A percentile compares a stretch with the other conserved stretches of the same genome.
Conservation (phyloP, 768 basidiomycete species). For the Suillus plorans region DNA sequence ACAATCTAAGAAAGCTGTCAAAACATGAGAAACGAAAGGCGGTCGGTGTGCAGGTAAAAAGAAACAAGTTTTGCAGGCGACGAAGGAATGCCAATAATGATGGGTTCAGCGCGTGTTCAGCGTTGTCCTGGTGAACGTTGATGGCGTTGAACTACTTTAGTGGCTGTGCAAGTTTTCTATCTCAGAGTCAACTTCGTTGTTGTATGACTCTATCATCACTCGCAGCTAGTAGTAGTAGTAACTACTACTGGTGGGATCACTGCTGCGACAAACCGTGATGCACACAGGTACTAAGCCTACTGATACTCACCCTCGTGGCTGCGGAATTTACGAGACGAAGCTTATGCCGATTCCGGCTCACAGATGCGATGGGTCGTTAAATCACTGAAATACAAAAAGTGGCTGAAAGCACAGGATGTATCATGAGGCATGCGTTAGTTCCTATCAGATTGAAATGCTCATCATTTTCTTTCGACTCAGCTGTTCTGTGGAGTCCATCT, state of each 20-base stretch:
- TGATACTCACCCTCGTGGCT: too few relatives aligned
- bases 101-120: not conserved
- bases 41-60: not conserved
- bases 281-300: too few relatives aligned
- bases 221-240: too few relatives aligned
- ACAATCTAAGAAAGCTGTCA: not conserved
- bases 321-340: too few relatives aligned
- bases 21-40: conserved; percentile 1
- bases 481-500: too few relatives aligned
- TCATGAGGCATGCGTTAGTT: not conserved
- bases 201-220: too few relatives aligned
- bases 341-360: too few relatives aligned
- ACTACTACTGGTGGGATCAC: too few relatives aligned
- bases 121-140: not conserved
- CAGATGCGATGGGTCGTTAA: too few relatives aligned
- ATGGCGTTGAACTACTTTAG: not conserved
- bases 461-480: too few relatives aligned
- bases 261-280: too few relatives aligned
- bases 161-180: not conserved
- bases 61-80: not conserved
- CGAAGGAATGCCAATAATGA: not conserved
- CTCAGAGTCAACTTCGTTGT: not conserved
- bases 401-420: not conserved
- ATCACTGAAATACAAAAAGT: not conserved
- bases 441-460: not conserved